Evolutionary conservation across 2,329 filamentous ascomycete genomes (phyloP), one percentile per base, ranked within the genome.

Genomic region (Teratosphaeria epicoccoides): DNA sequence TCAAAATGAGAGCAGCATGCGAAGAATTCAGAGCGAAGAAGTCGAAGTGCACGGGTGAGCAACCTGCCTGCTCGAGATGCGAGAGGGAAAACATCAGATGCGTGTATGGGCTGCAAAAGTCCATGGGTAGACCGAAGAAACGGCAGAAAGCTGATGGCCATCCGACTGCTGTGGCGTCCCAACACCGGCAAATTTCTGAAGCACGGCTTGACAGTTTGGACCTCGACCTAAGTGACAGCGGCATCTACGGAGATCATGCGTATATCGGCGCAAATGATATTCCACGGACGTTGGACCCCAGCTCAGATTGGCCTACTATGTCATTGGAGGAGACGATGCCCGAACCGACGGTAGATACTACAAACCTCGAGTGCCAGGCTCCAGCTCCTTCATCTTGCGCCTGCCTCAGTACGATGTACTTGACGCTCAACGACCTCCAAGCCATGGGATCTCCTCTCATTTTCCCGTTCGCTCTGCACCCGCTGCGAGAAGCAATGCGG

Each of bases 61-160:
- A 59, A n/a, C 71, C 71, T 24, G 24, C 49, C 24, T 77, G 75
- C 56, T 59, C 59, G 17, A 64, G 75, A 49, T 77, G 75, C 55
- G 54, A 56, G 17, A 59, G 61, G 40, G 73, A 76, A 47, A 57
- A 56, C 3, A 66, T 75, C 12, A 46, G 47, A 14, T 77, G 75
- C 57, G 49, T 71, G 24, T 77, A 76, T 59, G 75, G 72, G 23
- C 62, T 63, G 2, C 72, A 73, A 49, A 76, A 75, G 60, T 69
- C 65, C 29, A 77, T 77, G 75, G 75, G 75, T 9, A 60, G 75
- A 43, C 75, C 75, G n/a, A 70, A 70, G 54, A 77, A 77, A 60
- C 66, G 73, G 49, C 61, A 63, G 52, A 62, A 68, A 47, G 64
- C 66, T n/a, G 57, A 52, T 17, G 53, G 53, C 44, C n/a, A 28